Evolutionary conservation across 2,329 filamentous ascomycete genomes (phyloP), one percentile per base, ranked within the genome.

Genomic region (Zymoseptoria brevis): DNA sequence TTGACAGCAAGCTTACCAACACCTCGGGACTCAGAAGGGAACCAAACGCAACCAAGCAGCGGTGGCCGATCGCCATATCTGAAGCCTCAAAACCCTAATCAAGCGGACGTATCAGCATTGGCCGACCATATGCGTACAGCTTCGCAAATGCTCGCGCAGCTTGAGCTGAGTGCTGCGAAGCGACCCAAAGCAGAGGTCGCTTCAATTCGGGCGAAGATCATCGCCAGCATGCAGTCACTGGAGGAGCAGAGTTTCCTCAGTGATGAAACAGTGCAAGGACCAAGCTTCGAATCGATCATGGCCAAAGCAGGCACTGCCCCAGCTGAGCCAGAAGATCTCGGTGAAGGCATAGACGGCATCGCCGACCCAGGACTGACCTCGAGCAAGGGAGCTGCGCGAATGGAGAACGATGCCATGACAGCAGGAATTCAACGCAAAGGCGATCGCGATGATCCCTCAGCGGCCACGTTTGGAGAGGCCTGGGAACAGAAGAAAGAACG

Each of bases 381-480:
- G 13, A 87, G 84, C 59, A 88, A 88, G 8, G 89, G 89, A 59
- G 85, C 87, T 56, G 89, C 89, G 57, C 83, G 89, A 59, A 94
- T 94, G 89, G 89, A 94, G 72, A 94, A 94, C 70, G 89, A 94
- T 71, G 83, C 90, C 73, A 93, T 91, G 77, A 94, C 89, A 13
- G 89, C 88, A 63, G 89, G 89, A 57, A 85, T 94, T 13, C 87
- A 89, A 70, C 83, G 88, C 56, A 88, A 89, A 69, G 88, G 88
- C 35, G 89, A 94, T 72, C 85, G 89, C 45, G 89, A 94, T 69
- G 89, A 94, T 70, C 89, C 89, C 50, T 92, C 88, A 68, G 89
- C 89, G 41, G 89, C 89, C 8, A 90, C 90, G 4, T 93, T 94
- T 73, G 89, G 90, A 60, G 89, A 94, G 74, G 89, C 89, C 19